phyloP scores from a whole-genome alignment of 345 rosid genomes.

The Passiflora organensis region DNA sequence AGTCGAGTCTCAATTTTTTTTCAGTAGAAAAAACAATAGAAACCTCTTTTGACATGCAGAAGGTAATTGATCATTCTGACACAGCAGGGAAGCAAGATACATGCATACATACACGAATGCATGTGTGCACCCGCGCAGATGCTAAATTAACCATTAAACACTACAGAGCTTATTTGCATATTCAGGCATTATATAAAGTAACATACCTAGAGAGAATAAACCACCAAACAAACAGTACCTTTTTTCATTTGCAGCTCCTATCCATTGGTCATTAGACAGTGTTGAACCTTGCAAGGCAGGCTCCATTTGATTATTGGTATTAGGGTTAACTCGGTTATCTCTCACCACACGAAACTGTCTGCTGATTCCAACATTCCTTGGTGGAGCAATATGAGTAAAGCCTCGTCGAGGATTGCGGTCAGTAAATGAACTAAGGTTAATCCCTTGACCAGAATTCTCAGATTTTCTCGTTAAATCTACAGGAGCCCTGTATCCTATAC shows the following conservation, averaged over 20 bases:
- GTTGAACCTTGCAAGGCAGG: conserved; percentile 32
- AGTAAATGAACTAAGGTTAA: conserved; percentile 23
- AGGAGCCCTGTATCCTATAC: conserved; percentile 29
- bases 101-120: too few relatives aligned
- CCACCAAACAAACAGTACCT: too few relatives aligned
- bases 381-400: conserved; percentile 31
- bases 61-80: too few relatives aligned
- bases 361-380: conserved; percentile 43
- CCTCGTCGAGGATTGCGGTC: conserved; percentile 45
- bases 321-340: conserved; percentile 60
- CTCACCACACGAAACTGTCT: conserved; percentile 55
- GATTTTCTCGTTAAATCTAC: conserved; percentile 34
- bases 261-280: conserved; percentile 28
- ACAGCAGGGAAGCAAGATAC: too few relatives aligned
- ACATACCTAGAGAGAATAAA: neutral
- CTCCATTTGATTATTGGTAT: conserved; percentile 37
- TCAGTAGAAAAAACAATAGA: too few relatives aligned
- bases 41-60: too few relatives aligned
- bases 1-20: too few relatives aligned
- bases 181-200: neutral
- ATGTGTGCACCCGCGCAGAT: too few relatives aligned
- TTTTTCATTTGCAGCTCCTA: conserved; percentile 27
- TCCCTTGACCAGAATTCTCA: conserved; percentile 32
- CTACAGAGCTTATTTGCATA: too few relatives aligned
- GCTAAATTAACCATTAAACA: too few relatives aligned